phyloP scores from a whole-genome alignment of 139 green algal genomes.

The Chlorella sp. region DNA sequence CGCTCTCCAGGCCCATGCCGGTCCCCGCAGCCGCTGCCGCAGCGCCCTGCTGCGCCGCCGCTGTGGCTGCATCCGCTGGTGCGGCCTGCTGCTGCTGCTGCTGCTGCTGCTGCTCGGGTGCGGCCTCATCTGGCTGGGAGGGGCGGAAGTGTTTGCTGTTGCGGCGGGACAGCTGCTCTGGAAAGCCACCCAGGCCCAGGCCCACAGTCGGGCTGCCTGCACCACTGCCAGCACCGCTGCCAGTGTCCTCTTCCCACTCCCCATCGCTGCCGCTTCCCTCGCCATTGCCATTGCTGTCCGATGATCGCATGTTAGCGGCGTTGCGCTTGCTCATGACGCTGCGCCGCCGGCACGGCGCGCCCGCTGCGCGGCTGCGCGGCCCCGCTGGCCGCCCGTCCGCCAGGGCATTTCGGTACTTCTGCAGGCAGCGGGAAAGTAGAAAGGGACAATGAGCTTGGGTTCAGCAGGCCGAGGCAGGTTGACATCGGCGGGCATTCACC shows the following conservation, averaged over 20 bases:
- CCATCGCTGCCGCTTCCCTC: neutral
- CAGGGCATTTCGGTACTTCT: slow-evolving; percentile 54
- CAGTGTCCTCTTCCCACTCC: neutral
- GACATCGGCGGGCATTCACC: too few relatives aligned
- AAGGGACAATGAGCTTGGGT: neutral
- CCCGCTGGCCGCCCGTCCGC: neutral
- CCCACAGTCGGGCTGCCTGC: too few relatives aligned
- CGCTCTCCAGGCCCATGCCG: too few relatives aligned
- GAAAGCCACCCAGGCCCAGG: too few relatives aligned
- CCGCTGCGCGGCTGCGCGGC: neutral
- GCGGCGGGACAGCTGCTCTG: neutral
- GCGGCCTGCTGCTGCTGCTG: neutral
- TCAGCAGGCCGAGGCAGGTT: too few relatives aligned
- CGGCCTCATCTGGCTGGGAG: too few relatives aligned
- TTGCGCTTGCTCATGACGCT: neutral
- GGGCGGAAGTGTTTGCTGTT: neutral
- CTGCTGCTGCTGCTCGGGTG: neutral
- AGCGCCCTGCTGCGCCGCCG: neutral
- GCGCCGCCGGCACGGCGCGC: too few relatives aligned
- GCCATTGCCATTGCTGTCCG: neutral
- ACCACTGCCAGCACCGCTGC: too few relatives aligned
- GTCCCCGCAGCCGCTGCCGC: neutral
- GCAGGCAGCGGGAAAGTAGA: slow-evolving; percentile 50
- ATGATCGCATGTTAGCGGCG: neutral
- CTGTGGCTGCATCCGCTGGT: too few relatives aligned